A percentile compares a stretch with the other conserved stretches of the same genome.
Conservation (phyloP, 768 basidiomycete species). For the Ephemerocybe angulata region DNA sequence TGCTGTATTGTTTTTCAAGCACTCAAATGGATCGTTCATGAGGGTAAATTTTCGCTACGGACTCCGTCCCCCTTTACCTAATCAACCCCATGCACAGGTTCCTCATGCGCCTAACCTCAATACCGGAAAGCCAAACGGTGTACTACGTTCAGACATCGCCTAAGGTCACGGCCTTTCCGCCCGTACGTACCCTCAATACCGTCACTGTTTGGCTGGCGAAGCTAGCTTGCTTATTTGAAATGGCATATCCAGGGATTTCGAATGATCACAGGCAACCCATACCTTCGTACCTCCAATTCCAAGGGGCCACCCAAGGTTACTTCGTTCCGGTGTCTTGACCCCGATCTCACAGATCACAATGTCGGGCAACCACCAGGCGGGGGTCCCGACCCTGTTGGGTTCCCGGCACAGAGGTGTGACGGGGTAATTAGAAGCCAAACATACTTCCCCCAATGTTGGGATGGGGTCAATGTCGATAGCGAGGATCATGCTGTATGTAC, state of each 20-base stretch:
- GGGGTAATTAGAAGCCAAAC: not conserved
- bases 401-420: not conserved
- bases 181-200: not conserved
- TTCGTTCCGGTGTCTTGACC: slow-evolving; percentile 6
- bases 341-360: slow-evolving; percentile 1
- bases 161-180: not conserved
- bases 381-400: not conserved
- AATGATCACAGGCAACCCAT: not conserved
- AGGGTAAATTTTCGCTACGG: not conserved
- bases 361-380: not conserved
- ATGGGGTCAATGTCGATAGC: slow-evolving; percentile 2
- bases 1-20: slow-evolving; percentile 13
- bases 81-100: not conserved
- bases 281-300: not conserved
- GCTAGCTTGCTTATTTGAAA: too few relatives aligned
- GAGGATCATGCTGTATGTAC: not conserved
- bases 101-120: slow-evolving; percentile 8
- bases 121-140: slow-evolving; percentile 7
- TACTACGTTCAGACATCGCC: slow-evolving; percentile 4
- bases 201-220: too few relatives aligned
- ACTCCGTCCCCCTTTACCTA: not conserved
- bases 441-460: slow-evolving; percentile 3
- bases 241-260: not conserved
- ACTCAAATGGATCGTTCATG: slow-evolving; percentile 9
- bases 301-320: not conserved